Evolutionary conservation across 768 basidiomycete species (phyloP).

Genomic region (Tubosaeta brunneosetosa): DNA sequence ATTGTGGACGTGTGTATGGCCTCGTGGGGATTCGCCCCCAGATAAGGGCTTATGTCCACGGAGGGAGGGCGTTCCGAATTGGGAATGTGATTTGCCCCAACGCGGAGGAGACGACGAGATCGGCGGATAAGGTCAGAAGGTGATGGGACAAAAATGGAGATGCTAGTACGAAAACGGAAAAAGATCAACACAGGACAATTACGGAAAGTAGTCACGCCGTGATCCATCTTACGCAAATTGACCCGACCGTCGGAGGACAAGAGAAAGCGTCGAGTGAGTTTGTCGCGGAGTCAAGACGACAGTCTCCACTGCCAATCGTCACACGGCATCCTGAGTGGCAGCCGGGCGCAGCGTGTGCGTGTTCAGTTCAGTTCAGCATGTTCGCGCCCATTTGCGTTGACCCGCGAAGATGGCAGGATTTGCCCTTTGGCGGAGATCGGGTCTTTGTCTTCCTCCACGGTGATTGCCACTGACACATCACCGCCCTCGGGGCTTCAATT

Average conservation of each 20-base stretch:
- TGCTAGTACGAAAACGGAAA: conserved; percentile 15
- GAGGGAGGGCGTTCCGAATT: conserved; percentile 13
- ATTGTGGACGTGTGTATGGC: conserved; percentile 2
- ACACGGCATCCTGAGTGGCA: neutral
- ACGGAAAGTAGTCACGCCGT: conserved; percentile 15
- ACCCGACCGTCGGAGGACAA: conserved; percentile 1
- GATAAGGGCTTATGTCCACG: conserved; percentile 28
- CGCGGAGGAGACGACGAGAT: conserved; percentile 27
- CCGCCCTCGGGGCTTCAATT: conserved; percentile 19
- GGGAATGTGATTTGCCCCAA: conserved; percentile 25
- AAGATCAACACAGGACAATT: conserved; percentile 29
- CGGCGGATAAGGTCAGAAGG: conserved; percentile 33
- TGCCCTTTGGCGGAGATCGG: conserved; percentile 20
- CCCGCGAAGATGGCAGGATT: conserved; percentile 22
- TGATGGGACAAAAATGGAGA: conserved; percentile 11
- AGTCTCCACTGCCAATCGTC: neutral
- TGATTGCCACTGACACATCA: conserved; percentile 25
- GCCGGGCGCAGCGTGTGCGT: neutral
- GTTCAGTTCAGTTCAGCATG: no score
- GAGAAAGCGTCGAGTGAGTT: no score
- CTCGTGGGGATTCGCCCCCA: conserved; percentile 18
- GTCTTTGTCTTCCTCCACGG: conserved; percentile 11
- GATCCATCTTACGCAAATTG: neutral
- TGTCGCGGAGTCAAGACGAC: neutral
- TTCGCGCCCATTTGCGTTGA: neutral